Evolutionary conservation across 1,284 basidiomycete species (phyloP).

Genomic region (Trichosporon faecale): DNA sequence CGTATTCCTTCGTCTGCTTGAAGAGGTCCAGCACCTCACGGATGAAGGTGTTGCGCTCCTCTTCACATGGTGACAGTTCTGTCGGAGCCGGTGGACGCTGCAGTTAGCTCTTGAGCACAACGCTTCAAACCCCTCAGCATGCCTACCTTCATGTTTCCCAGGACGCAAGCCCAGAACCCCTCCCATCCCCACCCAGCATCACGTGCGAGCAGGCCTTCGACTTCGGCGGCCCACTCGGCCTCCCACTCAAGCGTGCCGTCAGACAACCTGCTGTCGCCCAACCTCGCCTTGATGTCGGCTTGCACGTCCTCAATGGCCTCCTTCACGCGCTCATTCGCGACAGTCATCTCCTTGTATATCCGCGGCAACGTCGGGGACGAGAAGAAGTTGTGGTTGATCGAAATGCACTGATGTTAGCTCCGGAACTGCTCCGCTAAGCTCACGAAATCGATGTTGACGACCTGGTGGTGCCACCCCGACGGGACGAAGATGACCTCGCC

Average conservation of each 20-base stretch:
- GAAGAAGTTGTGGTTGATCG: slow-evolving; percentile 58
- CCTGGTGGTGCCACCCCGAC: slow-evolving; percentile 54
- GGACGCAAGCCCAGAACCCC: slow-evolving; percentile 47
- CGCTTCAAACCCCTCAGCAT: not conserved
- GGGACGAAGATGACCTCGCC: slow-evolving; percentile 56
- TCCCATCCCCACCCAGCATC: slow-evolving; percentile 56
- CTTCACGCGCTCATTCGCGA: slow-evolving; percentile 51
- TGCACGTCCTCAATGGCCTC: slow-evolving; percentile 54
- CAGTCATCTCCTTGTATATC: slow-evolving; percentile 53
- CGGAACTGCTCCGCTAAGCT: slow-evolving; percentile 15
- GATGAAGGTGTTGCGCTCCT: slow-evolving; percentile 30
- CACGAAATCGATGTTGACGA: slow-evolving; percentile 49
- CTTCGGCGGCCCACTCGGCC: slow-evolving; percentile 53
- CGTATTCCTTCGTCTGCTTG: slow-evolving; percentile 33
- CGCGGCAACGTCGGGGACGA: slow-evolving; percentile 54
- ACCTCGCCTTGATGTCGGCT: slow-evolving; percentile 15
- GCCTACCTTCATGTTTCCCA: slow-evolving; percentile 41
- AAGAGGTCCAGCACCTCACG: slow-evolving; percentile 30
- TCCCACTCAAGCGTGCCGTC: slow-evolving; percentile 44
- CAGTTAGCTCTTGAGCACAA: not conserved
- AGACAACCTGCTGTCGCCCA: slow-evolving; percentile 8
- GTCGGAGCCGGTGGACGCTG: slow-evolving; percentile 32
- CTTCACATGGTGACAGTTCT: slow-evolving; percentile 26
- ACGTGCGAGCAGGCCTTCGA: slow-evolving; percentile 52
- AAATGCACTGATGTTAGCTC: slow-evolving; percentile 47